phyloP scores from a whole-genome alignment of 306 rosid genomes.

The Lupinus albus region DNA sequence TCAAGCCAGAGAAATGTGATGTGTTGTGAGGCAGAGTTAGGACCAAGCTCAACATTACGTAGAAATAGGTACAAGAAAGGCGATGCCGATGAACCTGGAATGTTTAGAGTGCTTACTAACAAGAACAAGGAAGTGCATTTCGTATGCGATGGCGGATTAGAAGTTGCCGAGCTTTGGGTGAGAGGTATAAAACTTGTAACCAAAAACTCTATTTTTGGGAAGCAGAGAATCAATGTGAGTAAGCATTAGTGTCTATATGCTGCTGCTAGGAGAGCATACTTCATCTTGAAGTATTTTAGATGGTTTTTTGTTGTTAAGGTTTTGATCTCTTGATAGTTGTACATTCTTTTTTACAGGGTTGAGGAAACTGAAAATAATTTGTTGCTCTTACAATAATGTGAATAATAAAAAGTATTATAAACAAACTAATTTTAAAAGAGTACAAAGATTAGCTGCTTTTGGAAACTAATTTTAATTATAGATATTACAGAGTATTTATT shows the following conservation, averaged over 20 bases:
- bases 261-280: no score
- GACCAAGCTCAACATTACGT: constrained; percentile 62
- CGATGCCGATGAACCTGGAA: constrained; percentile 67
- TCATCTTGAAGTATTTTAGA: constrained; percentile 68
- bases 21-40: constrained; percentile 65
- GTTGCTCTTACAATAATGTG: background rate
- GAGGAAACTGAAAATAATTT: background rate
- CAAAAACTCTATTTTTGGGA: constrained; percentile 50
- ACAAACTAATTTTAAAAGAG: background rate
- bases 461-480: background rate
- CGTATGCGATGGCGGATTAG: constrained; percentile 72
- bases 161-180: constrained; percentile 83
- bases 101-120: constrained; percentile 75
- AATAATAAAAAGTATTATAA: background rate
- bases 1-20: constrained; percentile 70
- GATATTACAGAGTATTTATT: background rate
- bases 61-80: constrained; percentile 61
- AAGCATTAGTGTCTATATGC: constrained; percentile 27
- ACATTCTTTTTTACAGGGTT: background rate
- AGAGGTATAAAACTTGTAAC: constrained; percentile 83
- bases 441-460: background rate
- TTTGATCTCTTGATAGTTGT: constrained; percentile 40
- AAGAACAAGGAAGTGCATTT: constrained; percentile 83
- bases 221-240: constrained; percentile 38
- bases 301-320: constrained; percentile 45